Percentiles rank a stretch among this genome's conserved stretches.
phyloP scores from a whole-genome alignment of 2,329 filamentous ascomycete species.

The Nannizziopsis barbatae region DNA sequence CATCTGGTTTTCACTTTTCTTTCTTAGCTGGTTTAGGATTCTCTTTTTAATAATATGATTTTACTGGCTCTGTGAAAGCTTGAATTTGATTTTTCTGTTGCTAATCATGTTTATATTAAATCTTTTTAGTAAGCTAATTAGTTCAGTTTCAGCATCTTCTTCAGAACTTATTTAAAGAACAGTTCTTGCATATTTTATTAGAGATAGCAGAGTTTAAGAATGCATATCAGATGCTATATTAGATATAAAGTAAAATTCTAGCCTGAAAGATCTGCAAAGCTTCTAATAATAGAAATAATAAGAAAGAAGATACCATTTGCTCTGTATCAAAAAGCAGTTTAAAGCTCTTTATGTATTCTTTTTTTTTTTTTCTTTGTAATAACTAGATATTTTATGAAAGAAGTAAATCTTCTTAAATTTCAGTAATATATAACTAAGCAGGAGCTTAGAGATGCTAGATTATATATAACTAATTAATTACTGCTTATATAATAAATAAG shows the following conservation, averaged over 20 bases:
- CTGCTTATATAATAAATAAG: too few species aligned
- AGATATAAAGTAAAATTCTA: background rate
- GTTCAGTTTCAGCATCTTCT: background rate
- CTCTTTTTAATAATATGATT: background rate
- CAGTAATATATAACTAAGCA: too few species aligned
- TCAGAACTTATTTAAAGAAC: background rate
- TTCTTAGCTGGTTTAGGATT: background rate
- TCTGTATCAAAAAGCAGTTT: background rate
- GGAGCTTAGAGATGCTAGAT: too few species aligned
- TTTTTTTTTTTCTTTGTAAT: too few species aligned
- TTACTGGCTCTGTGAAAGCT: background rate
- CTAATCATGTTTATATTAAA: background rate
- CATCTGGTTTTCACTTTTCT: background rate
- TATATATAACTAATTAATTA: too few species aligned
- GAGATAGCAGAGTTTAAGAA: slow-evolving; percentile 60
- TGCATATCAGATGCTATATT: slow-evolving; percentile 31
- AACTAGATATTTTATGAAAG: too few species aligned
- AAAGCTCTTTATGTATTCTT: too few species aligned
- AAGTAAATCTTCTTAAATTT: too few species aligned
- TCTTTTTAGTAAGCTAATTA: background rate
- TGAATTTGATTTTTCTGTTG: background rate
- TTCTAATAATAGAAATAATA: background rate
- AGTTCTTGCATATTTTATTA: slow-evolving; percentile 46
- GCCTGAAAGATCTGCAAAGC: background rate
- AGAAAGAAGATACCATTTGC: background rate